Evolutionary conservation across 2,329 filamentous ascomycete genomes (phyloP), one percentile per base, ranked within the genome.

Genomic region (Trichoderma simmonsii): DNA sequence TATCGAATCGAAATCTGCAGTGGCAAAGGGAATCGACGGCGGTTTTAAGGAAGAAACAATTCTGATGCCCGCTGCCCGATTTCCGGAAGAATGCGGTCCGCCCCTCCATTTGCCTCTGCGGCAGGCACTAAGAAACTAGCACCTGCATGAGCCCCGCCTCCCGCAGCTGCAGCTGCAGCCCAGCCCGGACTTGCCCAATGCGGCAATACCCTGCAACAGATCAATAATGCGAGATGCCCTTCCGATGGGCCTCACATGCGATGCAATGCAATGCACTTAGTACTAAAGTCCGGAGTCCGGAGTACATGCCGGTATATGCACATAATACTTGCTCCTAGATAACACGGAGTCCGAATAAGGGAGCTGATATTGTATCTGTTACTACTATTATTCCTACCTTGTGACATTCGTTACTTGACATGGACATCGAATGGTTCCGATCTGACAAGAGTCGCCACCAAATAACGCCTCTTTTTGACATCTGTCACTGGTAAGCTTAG

Each of bases 161-260:
- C 70, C 56, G 71, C 74, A 71, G 59, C 68, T 72, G 74, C 71
- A 74, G 73, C 43, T 43, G 39, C 39, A 43, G 39, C 39, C 60
- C 60, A 62, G 12, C 18, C n/a, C 75, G 75, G 75, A 76, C 73
- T 73, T 76, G 26, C 75, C 75, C 63, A 73, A 75, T 72, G 18
- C 51, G 70, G 75, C 11, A 72, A 63, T 57, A 12, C 28, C 59
- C 66, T 51, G 56, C 66, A 69, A n/a, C n/a, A n/a, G n/a, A 18
- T 12, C 21, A 4, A 30, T 28, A 4, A 30, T 28, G 64, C 64
- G 21, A 69, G 39, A 68, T 59, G 51, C 18, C 51, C 5, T 11
- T 32, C 43, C 43, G 43, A 51, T 51, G 43, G 43, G 8, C 43
- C 48, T 39, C 32, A 18, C 57, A 66, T 34, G 30, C 30, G 32